Percentiles rank a stretch among this genome's conserved stretches.
These are phyloP conservation scores for Pleurozium schreberi DNA, from an alignment of 225 moss, liverwort and hornwort genomes.

Conservation along the genomic window DNA sequence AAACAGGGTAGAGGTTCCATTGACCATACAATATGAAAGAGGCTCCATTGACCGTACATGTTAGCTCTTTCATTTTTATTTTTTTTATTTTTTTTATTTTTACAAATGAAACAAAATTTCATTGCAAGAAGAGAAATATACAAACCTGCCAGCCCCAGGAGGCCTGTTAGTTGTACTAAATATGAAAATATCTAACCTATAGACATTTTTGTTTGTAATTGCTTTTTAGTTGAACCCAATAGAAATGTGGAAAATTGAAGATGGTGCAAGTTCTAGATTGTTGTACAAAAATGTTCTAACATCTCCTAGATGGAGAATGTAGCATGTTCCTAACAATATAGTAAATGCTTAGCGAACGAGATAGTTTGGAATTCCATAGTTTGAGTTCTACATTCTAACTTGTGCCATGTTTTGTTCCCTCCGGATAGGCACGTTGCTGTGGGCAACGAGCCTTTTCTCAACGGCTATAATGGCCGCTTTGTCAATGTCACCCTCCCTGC, in stretches of 20 bases:
- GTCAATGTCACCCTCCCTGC: conserved; percentile 34
- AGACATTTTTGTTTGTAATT: background rate
- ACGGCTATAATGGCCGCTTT: conserved; percentile 49
- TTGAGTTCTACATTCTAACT: background rate
- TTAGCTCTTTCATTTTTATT: background rate
- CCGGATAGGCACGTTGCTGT: conserved; percentile 46
- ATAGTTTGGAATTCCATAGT: background rate
- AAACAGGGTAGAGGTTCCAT: background rate
- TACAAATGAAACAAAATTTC: too few species aligned
- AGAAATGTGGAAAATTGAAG: background rate
- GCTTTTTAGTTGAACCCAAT: background rate
- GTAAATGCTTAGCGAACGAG: background rate
- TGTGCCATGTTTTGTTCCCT: background rate
- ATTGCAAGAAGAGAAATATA: too few species aligned
- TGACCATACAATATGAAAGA: background rate
- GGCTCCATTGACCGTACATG: background rate
- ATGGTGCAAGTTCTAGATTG: background rate
- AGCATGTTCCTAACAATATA: background rate
- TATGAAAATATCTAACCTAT: background rate
- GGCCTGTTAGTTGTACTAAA: too few species aligned
- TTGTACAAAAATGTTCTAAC: background rate
- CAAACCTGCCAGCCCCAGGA: too few species aligned
- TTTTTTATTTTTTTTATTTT: too few species aligned
- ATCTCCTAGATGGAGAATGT: background rate
- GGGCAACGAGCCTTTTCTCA: conserved; percentile 78